A percentile compares a stretch with the other conserved stretches of the same genome.
Conservation (phyloP, 148 eudicot genomes). For the Silene conica region DNA sequence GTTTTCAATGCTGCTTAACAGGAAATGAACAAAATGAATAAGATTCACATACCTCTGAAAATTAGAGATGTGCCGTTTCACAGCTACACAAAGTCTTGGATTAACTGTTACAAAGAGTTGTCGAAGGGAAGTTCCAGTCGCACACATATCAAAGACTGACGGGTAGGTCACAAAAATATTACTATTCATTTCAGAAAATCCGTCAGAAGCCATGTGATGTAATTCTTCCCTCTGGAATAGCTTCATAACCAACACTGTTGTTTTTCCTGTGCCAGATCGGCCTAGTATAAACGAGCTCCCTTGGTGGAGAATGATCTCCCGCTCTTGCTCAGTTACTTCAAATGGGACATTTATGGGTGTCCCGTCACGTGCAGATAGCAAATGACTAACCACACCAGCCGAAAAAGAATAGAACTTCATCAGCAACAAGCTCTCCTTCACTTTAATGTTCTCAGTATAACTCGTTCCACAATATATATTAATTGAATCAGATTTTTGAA, state of each 20-base stretch:
- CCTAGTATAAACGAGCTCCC: constrained; percentile 61
- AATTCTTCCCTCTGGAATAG: constrained; percentile 48
- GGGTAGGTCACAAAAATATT: background rate
- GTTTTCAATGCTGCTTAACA: background rate
- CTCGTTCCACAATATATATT: constrained; percentile 3
- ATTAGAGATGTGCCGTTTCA: constrained; percentile 52
- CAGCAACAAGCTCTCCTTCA: constrained; percentile 32
- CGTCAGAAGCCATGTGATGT: constrained; percentile 35
- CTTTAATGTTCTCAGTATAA: constrained; percentile 25
- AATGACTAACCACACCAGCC: constrained; percentile 26
- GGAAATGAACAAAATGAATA: background rate
- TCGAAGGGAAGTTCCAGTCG: constrained; percentile 23
- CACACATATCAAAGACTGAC: constrained; percentile 2
- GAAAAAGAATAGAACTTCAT: constrained; percentile 46
- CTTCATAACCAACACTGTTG: constrained; percentile 69
- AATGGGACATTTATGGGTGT: constrained; percentile 48
- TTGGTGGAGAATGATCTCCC: constrained; percentile 34
- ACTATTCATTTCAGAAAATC: constrained; percentile 10
- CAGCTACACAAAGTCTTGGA: constrained; percentile 59
- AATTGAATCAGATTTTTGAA: background rate
- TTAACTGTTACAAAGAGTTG: constrained; percentile 77
- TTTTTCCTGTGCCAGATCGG: constrained; percentile 81
- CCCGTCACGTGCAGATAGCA: constrained; percentile 48
- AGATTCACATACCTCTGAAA: constrained; percentile 44
- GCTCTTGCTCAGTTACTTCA: constrained; percentile 60